Conservation (phyloP, 139 green algal species). For the Pedinophyceae sp. region DNA sequence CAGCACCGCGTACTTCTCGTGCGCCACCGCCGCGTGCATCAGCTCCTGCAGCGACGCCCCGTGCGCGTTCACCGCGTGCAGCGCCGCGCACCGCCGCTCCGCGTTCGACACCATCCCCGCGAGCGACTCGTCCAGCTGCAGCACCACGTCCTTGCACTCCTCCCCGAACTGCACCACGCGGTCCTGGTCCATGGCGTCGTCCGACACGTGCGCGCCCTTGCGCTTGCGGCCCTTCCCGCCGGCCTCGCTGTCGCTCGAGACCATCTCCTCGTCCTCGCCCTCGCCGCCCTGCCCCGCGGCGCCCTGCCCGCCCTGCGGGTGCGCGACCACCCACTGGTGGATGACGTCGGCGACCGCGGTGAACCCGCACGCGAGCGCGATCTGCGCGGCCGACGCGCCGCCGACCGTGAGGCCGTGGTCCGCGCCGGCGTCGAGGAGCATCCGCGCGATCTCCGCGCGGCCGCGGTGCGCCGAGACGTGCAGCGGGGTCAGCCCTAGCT, state of each 20-base stretch:
- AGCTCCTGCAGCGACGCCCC: not conserved
- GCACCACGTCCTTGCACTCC: not conserved
- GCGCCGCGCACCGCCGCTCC: too few species aligned
- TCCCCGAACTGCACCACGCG: not conserved
- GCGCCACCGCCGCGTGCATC: not conserved
- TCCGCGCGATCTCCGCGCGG: not conserved
- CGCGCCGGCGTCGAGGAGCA: not conserved
- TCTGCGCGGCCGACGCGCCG: not conserved
- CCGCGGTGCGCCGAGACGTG: not conserved
- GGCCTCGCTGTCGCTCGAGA: not conserved
- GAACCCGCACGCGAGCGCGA: not conserved
- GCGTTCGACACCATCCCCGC: not conserved
- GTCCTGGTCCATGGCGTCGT: not conserved
- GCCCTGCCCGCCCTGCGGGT: too few species aligned
- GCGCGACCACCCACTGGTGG: not conserved
- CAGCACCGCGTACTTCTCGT: not conserved
- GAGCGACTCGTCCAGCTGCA: not conserved
- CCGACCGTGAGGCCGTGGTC: not conserved
- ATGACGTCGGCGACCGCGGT: not conserved
- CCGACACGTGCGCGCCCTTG: not conserved
- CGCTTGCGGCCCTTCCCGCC: not conserved
- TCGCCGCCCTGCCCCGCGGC: not conserved
- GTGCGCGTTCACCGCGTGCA: not conserved
- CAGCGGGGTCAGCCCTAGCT: not conserved
- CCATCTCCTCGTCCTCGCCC: not conserved